These are phyloP conservation scores for Acanthamoeba rhysodes DNA, from an alignment of 208 protist genomes.

Conservation along the genomic window DNA sequence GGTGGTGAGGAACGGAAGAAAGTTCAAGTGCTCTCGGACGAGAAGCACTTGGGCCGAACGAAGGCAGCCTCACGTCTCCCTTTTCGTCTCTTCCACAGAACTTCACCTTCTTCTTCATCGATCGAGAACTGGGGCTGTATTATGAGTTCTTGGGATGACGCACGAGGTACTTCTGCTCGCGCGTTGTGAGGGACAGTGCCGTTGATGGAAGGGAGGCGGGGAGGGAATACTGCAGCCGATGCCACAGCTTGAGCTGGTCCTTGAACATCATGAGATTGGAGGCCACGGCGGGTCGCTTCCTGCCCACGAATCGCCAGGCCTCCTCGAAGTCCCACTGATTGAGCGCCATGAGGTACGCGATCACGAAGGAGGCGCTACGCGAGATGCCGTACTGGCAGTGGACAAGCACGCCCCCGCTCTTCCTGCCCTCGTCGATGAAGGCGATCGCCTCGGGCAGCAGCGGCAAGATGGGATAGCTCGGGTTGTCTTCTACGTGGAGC, in stretches of 20 bases:
- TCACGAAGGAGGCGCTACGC: slow-evolving; percentile 55
- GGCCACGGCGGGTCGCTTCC: background rate
- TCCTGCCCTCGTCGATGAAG: slow-evolving; percentile 57
- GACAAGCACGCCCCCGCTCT: slow-evolving; percentile 21
- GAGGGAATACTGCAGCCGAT: background rate
- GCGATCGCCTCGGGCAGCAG: slow-evolving; percentile 22
- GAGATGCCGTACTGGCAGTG: slow-evolving; percentile 40
- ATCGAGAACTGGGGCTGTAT: background rate
- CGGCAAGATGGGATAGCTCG: slow-evolving; percentile 30
- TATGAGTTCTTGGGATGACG: background rate
- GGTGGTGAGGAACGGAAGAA: slow-evolving; percentile 8
- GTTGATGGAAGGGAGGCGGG: background rate
- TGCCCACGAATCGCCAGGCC: slow-evolving; percentile 24
- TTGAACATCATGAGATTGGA: slow-evolving; percentile 34
- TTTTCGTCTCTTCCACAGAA: background rate
- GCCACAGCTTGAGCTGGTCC: slow-evolving; percentile 31
- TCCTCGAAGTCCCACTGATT: slow-evolving; percentile 13
- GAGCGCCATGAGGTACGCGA: slow-evolving; percentile 52
- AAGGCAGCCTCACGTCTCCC: background rate
- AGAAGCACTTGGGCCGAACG: background rate
- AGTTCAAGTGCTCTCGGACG: background rate
- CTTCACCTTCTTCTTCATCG: background rate
- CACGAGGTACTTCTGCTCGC: background rate
- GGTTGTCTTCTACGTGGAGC: slow-evolving; percentile 15
- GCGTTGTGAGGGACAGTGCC: background rate